Base-by-base conservation (phyloP, 2,329 filamentous ascomycete species). In the Ascochyta rabiei region DNA sequence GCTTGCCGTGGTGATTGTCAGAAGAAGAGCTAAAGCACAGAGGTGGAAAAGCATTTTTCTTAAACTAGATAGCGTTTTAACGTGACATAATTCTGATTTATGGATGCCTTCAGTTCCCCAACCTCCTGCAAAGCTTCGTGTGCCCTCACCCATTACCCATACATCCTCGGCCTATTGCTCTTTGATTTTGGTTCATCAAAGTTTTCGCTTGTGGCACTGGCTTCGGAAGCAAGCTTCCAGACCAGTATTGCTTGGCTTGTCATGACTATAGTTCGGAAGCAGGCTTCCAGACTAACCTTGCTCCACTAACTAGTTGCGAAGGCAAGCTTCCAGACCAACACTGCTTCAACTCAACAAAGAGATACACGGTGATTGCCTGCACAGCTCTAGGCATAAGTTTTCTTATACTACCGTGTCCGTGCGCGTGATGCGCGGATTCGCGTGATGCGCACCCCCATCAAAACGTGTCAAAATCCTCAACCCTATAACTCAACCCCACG, bases 31-130 rank as follows among this genome's bases (percentile, higher is more conserved):
- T 19, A 52, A 33, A 21, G 37, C 23, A 19, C 7, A 37, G 10
- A 15, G 10, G 16, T 50, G 45, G 12, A 42, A 55, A 7, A 58
- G 31, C 47, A 48, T 58, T 4, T 18, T 48, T 28, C 8, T 7
- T 28, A 7, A 8, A 28, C 8, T n/a, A n/a, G 2, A 28, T 12
- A 30, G 12, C 12, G 3, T 30, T 12, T 30, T 6, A 12, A 5
- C 12, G 12, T 4, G 5, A 13, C 6, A 6, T 13, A 13, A 13
- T 5, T 15, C 12, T 30, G 2, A 3, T 30, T 30, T 30, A 10
- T 30, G 28, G 28, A 15, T 4, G 12, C 28, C 10, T 15, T 13
- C 10, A 3, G 12, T 13, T 15, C 1, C 4, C 10, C 28, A 10
- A 15, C 4, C 12, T 5, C 12, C 8, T 28, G 26, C 26, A 12